Evolutionary conservation across 1,284 basidiomycete species (phyloP), one percentile per base, ranked within the genome.

Genomic region (Leccinum subrobustum): DNA sequence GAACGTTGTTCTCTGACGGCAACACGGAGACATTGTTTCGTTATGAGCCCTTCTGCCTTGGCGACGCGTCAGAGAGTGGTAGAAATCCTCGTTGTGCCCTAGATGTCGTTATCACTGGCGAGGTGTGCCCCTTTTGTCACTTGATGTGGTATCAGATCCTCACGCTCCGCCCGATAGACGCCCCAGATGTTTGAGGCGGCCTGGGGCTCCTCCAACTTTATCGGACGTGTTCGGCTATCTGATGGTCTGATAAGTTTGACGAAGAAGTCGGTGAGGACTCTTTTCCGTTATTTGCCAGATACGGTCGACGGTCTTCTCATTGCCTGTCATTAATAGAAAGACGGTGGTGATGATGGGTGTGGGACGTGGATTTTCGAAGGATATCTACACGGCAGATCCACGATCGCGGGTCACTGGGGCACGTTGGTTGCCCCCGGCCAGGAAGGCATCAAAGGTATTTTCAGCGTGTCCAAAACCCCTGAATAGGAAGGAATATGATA

Each of bases 211-310:
- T 78, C 74, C 60, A 74, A 71, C 59, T 76, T 81, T 60, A 65
- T 78, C 48, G 84, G 83, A 55, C 80, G 83, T 31, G 73, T 85
- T 54, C 76, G 83, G 47, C 68, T 80, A 59, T 73, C 76, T 11
- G 84, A 85, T 65, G 84, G 84, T 20, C 72, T 84, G 57, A 73
- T 83, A 37, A 75, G 77, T 44, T 67, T 85, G 59, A 69, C 72
- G 52, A 68, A 76, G 58, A 68, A 75, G 61, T 63, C 66, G 60
- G 77, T 78, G 63, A 25, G 72, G 33, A 35, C 33, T 54, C 27
- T n/a, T 52, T 57, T 60, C 25, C 23, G 25, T 27, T 27, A 18
- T 63, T 59, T 51, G 23, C 52, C 18, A 16, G 11, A 48, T 60
- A 29, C 18, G 20, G 44, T 14, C 20, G 12, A 44, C 5, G 8